A percentile compares a stretch with the other conserved stretches of the same genome.
These are phyloP conservation scores for Oenanthe javanica DNA, from an alignment of 140 eudicot species.

Conservation along the genomic window DNA sequence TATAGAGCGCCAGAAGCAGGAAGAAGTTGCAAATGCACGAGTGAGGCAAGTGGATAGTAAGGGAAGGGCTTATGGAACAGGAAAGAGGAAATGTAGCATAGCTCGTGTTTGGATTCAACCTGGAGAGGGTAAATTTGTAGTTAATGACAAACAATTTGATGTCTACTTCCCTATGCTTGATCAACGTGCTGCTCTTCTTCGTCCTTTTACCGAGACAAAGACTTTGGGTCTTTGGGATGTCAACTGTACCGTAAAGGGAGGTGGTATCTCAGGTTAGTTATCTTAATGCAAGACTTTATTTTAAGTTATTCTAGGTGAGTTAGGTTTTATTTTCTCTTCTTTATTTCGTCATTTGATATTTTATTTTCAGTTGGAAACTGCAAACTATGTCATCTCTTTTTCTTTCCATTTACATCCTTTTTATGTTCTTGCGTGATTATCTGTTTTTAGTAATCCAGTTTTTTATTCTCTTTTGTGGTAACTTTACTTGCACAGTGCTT, in stretches of 20 bases:
- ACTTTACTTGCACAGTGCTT: background rate
- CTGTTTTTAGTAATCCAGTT: background rate
- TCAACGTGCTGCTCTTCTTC: conserved; percentile 85
- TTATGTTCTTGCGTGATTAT: background rate
- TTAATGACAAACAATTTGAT: conserved; percentile 83
- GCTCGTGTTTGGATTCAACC: conserved; percentile 97
- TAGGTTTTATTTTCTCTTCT: background rate
- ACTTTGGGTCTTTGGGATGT: conserved; percentile 82
- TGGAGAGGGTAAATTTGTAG: conserved; percentile 63
- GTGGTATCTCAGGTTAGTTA: conserved; percentile 72
- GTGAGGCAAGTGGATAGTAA: conserved; percentile 64
- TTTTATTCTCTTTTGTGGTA: background rate
- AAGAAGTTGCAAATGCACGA: conserved; percentile 62
- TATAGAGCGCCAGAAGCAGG: conserved; percentile 75
- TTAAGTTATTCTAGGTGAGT: background rate
- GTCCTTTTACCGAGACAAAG: conserved; percentile 80
- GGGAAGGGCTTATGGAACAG: conserved; percentile 96
- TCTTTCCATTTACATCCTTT: background rate
- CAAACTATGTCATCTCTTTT: background rate
- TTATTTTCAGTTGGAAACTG: background rate
- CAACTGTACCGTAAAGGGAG: conserved; percentile 89
- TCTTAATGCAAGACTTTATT: background rate
- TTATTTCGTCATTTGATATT: background rate
- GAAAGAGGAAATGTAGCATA: conserved; percentile 86
- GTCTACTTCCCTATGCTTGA: conserved; percentile 91